Evolutionary conservation across 257 asterid species (phyloP).

Genomic region (Scutellaria barbata): DNA sequence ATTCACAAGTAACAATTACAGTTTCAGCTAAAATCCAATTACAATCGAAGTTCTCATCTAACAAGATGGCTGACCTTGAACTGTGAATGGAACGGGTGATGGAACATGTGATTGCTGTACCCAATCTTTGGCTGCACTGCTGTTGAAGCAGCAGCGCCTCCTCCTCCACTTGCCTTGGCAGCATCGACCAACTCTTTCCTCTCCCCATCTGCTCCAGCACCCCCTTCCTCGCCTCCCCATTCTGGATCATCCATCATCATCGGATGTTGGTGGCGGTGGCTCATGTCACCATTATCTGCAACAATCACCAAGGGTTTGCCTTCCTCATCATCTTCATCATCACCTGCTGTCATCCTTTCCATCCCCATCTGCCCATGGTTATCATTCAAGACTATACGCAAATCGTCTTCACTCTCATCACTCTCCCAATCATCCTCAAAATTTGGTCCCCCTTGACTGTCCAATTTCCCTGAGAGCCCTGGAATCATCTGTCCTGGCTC

Average conservation of each 20-base stretch:
- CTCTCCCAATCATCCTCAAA: conserved; percentile 38
- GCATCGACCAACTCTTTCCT: conserved; percentile 64
- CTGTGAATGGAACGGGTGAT: conserved; percentile 29
- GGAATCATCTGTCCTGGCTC: conserved; percentile 17
- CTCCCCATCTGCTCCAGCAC: conserved; percentile 66
- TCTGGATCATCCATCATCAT: conserved; percentile 69
- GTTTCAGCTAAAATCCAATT: conserved; percentile 31
- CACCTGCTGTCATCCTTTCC: conserved; percentile 21
- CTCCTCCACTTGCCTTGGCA: conserved; percentile 64
- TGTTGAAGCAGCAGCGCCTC: conserved; percentile 41
- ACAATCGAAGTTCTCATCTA: conserved; percentile 32
- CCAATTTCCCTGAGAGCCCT: conserved; percentile 22
- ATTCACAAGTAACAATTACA: conserved; percentile 31
- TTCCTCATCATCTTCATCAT: conserved; percentile 36
- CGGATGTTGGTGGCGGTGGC: conserved; percentile 59
- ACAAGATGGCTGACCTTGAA: conserved; percentile 33
- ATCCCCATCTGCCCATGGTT: conserved; percentile 37
- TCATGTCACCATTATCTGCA: conserved; percentile 64
- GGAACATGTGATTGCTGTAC: conserved; percentile 57
- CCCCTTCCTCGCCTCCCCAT: conserved; percentile 74
- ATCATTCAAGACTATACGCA: conserved; percentile 36
- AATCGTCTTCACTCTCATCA: conserved; percentile 40
- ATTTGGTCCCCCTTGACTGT: conserved; percentile 18
- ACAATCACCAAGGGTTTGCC: conserved; percentile 79
- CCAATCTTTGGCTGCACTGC: conserved; percentile 65